Evolutionary conservation across 768 basidiomycete genomes (phyloP), one percentile per base, ranked within the genome.

Genomic region (Mycena rebaudengoi): DNA sequence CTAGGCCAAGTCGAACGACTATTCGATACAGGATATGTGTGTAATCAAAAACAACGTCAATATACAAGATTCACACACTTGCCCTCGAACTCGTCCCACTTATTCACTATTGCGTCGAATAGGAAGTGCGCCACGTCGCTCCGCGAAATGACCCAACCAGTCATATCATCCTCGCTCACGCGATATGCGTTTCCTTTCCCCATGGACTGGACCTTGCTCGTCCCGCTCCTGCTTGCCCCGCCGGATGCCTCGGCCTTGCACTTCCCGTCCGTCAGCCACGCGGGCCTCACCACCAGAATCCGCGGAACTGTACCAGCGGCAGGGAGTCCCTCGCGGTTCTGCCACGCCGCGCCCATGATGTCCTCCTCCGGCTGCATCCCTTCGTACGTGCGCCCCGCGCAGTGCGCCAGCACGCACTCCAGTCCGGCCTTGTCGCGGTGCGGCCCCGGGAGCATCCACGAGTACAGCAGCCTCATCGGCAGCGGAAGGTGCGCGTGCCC

Each of bases 351-450:
- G 11, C 33, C 48, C 61, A 18, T 85, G 59, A 29, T 73, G 73
- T 57, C 73, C 2, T 91, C 70, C 7, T 89, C 77, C 71, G 0
- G 83, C 46, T 84, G 83, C 11, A 77, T 78, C 20, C 79, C 70
- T 23, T 83, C 69, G 88, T 88, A 90, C 1, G 73, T 28, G 81
- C 81, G 80, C 3, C 86, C 89, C 0, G 84, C 77, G 58, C 76
- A 74, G 63, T 88, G 79, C 2, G 81, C 74, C 7, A 86, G 48
- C 2, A 83, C 72, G 23, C 84, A 78, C 74, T 93, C 91, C 39
- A 77, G 74, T 8, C 85, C 89, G 46, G 86, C 46, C 74, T 92
- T 93, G 74, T 92, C 90, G 26, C 71, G 78, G 70, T 89, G 89
- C 6, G 88, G 85, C 1, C 35, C 63, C 6, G 72, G 39, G 51